Conservation (phyloP, 2,329 filamentous ascomycete species). For the Aureobasidium sp. region DNA sequence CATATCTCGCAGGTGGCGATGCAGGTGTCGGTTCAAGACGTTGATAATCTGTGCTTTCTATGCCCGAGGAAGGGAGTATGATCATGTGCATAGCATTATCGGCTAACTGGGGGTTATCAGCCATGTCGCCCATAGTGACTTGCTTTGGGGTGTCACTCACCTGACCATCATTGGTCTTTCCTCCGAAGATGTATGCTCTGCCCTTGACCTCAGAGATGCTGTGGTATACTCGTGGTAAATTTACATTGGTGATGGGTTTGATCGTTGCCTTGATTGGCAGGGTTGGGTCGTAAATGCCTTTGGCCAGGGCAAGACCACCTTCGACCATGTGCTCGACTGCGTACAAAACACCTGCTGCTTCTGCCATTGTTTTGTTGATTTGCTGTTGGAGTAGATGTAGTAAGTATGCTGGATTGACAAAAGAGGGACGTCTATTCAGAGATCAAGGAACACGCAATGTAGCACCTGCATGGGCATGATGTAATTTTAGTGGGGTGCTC, state of each 20-base stretch:
- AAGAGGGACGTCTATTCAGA: neutral
- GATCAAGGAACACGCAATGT: neutral
- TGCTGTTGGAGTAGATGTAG: neutral
- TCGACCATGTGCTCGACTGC: slow-evolving; percentile 29
- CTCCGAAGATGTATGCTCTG: slow-evolving; percentile 52
- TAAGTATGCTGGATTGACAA: neutral
- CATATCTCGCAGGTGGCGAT: slow-evolving; percentile 34
- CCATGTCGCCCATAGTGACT: too few species aligned
- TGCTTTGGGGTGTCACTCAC: neutral
- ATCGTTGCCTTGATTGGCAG: slow-evolving; percentile 47
- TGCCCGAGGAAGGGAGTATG: slow-evolving; percentile 42
- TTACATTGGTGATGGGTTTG: slow-evolving; percentile 38
- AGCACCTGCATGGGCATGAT: neutral
- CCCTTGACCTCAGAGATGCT: slow-evolving; percentile 47
- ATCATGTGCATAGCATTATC: slow-evolving; percentile 47
- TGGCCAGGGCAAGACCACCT: slow-evolving; percentile 41
- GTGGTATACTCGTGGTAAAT: slow-evolving; percentile 45
- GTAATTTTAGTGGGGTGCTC: neutral
- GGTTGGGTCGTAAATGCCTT: slow-evolving; percentile 42
- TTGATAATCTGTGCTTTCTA: slow-evolving; percentile 37
- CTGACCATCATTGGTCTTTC: slow-evolving; percentile 22
- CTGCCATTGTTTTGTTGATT: slow-evolving; percentile 20
- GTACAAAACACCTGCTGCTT: slow-evolving; percentile 34
- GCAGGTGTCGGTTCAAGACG: slow-evolving; percentile 29
- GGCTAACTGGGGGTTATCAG: slow-evolving; percentile 24